Evolutionary conservation across 1,284 basidiomycete species (phyloP).

Genomic region (Irpex lacteus): DNA sequence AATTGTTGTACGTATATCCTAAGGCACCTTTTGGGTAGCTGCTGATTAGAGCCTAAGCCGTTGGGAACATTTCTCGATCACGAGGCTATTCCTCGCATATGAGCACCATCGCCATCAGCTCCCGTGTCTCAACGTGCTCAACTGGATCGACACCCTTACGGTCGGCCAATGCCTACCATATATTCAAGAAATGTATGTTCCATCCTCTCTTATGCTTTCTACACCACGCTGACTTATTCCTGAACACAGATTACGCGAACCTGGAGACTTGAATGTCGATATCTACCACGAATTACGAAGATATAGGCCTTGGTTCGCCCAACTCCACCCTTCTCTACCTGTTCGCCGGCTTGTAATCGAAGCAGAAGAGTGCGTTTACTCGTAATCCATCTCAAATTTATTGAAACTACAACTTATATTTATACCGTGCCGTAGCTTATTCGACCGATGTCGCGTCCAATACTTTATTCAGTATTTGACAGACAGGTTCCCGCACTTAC

Average conservation of each 20-base stretch:
- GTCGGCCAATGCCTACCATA: neutral
- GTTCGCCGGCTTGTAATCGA: neutral
- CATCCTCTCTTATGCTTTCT: neutral
- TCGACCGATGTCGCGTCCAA: neutral
- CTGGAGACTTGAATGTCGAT: neutral
- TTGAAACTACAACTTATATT: neutral
- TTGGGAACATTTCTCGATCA: neutral
- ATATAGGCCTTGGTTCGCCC: neutral
- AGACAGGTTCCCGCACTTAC: neutral
- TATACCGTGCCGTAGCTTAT: neutral
- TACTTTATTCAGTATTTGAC: neutral
- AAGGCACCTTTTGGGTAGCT: neutral
- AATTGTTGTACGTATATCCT: neutral
- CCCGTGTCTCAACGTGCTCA: neutral
- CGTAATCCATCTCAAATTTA: neutral
- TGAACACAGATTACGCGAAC: neutral
- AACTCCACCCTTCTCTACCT: neutral
- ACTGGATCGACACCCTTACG: neutral
- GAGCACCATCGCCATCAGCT: neutral
- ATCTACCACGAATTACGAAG: neutral
- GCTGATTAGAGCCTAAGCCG: neutral
- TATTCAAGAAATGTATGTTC: neutral
- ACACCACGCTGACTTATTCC: no score
- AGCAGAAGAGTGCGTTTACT: neutral
- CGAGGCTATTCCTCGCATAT: neutral